These are phyloP conservation scores for Saccharomycopsis sp. DNA, from an alignment of 805 yeast genomes.

Conservation along the genomic window DNA sequence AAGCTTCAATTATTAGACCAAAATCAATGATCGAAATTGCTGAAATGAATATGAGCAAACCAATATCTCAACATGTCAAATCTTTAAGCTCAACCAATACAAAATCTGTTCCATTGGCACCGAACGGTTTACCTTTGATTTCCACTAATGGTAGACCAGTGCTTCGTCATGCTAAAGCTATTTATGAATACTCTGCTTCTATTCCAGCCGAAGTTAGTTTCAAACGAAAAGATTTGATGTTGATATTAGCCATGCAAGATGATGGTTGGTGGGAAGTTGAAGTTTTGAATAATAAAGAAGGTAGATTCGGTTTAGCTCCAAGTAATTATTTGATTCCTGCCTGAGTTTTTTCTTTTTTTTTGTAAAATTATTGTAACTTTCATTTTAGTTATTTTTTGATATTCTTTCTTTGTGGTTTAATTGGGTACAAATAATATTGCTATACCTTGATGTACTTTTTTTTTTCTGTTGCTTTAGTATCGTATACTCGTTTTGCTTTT, in stretches of 20 bases:
- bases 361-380: too few relatives aligned
- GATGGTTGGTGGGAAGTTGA: constrained; percentile 76
- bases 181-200: constrained; percentile 47
- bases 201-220: constrained; percentile 53
- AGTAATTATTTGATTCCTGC: constrained; percentile 37
- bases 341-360: too few relatives aligned
- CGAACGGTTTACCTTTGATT: constrained; percentile 32
- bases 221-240: constrained; percentile 44
- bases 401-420: too few relatives aligned
- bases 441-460: too few relatives aligned
- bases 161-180: constrained; percentile 41
- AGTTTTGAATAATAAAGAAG: constrained; percentile 28
- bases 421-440: too few relatives aligned
- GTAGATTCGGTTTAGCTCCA: constrained; percentile 47
- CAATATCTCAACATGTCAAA: not conserved
- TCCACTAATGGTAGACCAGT: constrained; percentile 47
- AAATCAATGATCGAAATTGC: constrained; percentile 19
- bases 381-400: too few relatives aligned
- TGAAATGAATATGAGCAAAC: constrained; percentile 4
- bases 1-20: constrained; percentile 9
- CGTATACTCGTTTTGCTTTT: too few relatives aligned
- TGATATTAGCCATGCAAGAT: constrained; percentile 46
- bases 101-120: constrained; percentile 18
- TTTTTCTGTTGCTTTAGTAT: too few relatives aligned
- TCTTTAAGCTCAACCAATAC: not conserved